Evolutionary conservation across 2,329 filamentous ascomycete species (phyloP).

Genomic region (Dothistroma pini): DNA sequence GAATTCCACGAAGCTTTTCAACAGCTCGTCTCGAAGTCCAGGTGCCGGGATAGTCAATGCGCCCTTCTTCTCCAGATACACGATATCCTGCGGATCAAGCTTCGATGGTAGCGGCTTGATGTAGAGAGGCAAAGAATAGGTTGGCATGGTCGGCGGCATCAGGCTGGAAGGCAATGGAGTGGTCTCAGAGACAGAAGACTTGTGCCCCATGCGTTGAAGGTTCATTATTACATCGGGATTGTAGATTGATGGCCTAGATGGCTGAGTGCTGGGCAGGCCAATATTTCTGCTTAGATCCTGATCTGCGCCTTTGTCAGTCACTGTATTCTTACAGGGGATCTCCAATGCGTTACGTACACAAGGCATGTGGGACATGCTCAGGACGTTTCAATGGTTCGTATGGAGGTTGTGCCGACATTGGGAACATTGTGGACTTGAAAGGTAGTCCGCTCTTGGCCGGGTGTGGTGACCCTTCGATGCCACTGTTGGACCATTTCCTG

Average conservation of each 20-base stretch:
- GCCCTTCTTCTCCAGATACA: conserved; percentile 79
- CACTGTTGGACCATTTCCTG: conserved; percentile 37
- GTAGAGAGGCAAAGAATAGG: conserved; percentile 58
- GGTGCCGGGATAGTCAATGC: conserved; percentile 71
- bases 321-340: not conserved
- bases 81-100: conserved; percentile 75
- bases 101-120: conserved; percentile 74
- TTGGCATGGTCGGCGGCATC: conserved; percentile 27
- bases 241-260: conserved; percentile 25
- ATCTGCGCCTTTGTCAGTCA: conserved; percentile 22
- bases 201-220: conserved; percentile 28
- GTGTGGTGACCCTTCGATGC: conserved; percentile 20
- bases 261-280: conserved; percentile 15
- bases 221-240: conserved; percentile 32
- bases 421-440: conserved; percentile 25
- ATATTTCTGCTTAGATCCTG: conserved; percentile 30
- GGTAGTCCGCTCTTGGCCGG: conserved; percentile 18
- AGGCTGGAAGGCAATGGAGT: conserved; percentile 25
- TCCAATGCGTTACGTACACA: conserved; percentile 50
- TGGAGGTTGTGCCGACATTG: conserved; percentile 33
- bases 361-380: conserved; percentile 59
- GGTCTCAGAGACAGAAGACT: conserved; percentile 24
- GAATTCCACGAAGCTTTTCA: conserved; percentile 80
- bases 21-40: conserved; percentile 70
- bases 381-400: conserved; percentile 30